These are phyloP conservation scores for Aureobasidium leucospermi DNA, from an alignment of 2,329 filamentous ascomycete species.

Conservation along the genomic window DNA sequence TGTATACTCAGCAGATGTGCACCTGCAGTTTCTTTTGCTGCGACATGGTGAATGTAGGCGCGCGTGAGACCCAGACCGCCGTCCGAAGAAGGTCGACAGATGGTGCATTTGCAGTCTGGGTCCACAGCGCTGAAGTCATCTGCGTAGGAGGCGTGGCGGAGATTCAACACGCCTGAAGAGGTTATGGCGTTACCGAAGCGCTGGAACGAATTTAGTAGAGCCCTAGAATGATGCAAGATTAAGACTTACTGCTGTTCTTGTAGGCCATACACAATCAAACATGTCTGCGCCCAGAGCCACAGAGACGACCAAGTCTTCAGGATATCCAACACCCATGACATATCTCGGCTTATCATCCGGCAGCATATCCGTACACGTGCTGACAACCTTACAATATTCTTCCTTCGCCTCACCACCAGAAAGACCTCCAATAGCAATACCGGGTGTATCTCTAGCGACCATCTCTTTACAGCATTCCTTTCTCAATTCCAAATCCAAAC, in stretches of 20 bases:
- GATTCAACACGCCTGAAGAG: conserved; percentile 69
- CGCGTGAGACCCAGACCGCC: conserved; percentile 75
- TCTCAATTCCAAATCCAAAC: conserved; percentile 79
- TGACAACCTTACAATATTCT: conserved; percentile 80
- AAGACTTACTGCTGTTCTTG: conserved; percentile 67
- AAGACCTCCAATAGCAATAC: conserved; percentile 91
- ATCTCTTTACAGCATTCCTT: conserved; percentile 78
- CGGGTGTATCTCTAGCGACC: conserved; percentile 84
- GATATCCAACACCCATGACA: conserved; percentile 97
- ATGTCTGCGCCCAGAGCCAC: conserved; percentile 94
- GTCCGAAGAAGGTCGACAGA: conserved; percentile 57
- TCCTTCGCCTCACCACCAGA: conserved; percentile 92
- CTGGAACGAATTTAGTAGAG: conserved; percentile 22
- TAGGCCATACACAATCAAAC: conserved; percentile 99
- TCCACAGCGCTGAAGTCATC: conserved; percentile 80
- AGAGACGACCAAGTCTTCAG: conserved; percentile 89
- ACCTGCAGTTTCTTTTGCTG: conserved; percentile 89
- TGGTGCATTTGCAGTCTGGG: conserved; percentile 70
- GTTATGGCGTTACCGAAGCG: conserved; percentile 95
- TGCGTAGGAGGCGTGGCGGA: conserved; percentile 68
- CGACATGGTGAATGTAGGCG: conserved; percentile 86
- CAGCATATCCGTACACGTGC: conserved; percentile 74
- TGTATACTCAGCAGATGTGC: conserved; percentile 84
- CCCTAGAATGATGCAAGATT: neutral
- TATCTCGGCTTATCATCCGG: conserved; percentile 93